Evolutionary conservation across 2,329 filamentous ascomycete genomes (phyloP).

Genomic region (Verticillium klebahnii): DNA sequence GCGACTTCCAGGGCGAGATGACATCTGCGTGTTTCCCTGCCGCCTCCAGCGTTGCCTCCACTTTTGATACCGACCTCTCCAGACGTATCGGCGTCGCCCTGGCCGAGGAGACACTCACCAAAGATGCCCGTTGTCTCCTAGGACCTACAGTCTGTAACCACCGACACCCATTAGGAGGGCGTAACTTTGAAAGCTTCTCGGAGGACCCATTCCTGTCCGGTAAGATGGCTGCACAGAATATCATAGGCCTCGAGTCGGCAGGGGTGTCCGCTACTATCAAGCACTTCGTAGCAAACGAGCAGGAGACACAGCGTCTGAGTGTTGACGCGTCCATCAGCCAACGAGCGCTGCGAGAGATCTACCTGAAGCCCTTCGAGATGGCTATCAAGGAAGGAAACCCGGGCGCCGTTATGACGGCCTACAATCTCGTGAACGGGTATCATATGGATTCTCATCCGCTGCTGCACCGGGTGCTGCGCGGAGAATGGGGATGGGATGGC

Average conservation of each 20-base stretch:
- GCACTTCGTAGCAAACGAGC: conserved; percentile 49
- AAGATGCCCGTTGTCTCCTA: conserved; percentile 23
- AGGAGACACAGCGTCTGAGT: not conserved
- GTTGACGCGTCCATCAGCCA: not conserved
- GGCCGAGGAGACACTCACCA: not conserved
- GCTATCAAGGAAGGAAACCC: conserved; percentile 26
- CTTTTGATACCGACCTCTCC: not conserved
- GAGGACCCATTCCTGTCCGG: conserved; percentile 42
- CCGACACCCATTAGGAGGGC: conserved; percentile 39
- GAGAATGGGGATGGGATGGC: conserved; percentile 35
- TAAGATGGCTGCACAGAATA: conserved; percentile 30
- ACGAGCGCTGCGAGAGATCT: conserved; percentile 16
- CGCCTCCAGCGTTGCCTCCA: not conserved
- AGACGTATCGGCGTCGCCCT: not conserved
- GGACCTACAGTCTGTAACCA: conserved; percentile 55
- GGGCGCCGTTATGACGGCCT: conserved; percentile 31
- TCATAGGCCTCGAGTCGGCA: conserved; percentile 48
- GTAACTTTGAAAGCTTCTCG: conserved; percentile 41
- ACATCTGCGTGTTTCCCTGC: not conserved
- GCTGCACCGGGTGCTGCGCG: conserved; percentile 27
- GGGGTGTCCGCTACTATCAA: conserved; percentile 24
- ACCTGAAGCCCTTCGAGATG: conserved; percentile 30
- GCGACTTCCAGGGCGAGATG: not conserved
- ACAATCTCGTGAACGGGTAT: conserved; percentile 32
- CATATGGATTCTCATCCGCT: conserved; percentile 32